Percentiles rank a stretch among this genome's conserved stretches.
phyloP scores from a whole-genome alignment of 179 eudicot genomes.

The Carnegiea gigantea region DNA sequence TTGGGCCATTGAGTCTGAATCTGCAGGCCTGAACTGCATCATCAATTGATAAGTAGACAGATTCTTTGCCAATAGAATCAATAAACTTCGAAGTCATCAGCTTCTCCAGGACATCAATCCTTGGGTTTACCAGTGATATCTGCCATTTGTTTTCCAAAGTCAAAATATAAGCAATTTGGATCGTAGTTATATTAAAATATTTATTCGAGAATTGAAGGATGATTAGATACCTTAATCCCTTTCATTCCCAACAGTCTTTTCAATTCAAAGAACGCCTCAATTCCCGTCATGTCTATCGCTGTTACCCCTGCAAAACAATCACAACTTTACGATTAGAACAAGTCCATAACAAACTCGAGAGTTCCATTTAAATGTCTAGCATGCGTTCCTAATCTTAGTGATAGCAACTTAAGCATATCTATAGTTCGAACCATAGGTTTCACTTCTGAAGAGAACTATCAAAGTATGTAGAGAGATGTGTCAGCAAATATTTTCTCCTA shows the following conservation, averaged over 20 bases:
- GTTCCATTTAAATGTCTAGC: no score
- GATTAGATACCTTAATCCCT: constrained; percentile 49
- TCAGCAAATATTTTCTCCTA: not conserved
- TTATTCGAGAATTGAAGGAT: not conserved
- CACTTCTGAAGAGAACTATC: no score
- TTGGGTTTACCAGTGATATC: constrained; percentile 73
- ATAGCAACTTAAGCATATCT: no score
- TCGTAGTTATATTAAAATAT: not conserved
- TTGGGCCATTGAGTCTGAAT: constrained; percentile 35
- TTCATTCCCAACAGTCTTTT: constrained; percentile 45
- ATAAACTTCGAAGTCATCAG: constrained; percentile 54
- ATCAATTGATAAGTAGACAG: constrained; percentile 54
- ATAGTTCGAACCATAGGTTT: no score
- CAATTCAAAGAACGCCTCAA: constrained; percentile 67
- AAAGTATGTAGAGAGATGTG: not conserved
- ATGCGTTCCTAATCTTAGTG: no score
- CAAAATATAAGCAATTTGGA: not conserved
- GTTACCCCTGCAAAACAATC: constrained; percentile 54
- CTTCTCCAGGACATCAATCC: constrained; percentile 78
- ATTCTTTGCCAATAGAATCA: constrained; percentile 63
- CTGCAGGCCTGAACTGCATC: constrained; percentile 66
- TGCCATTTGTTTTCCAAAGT: constrained; percentile 19
- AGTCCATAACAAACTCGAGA: not conserved
- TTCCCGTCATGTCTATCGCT: constrained; percentile 74
- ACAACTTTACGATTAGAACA: not conserved